These are phyloP conservation scores for Fusarium lateritium DNA, from an alignment of 2,329 filamentous ascomycete species.

Conservation along the genomic window DNA sequence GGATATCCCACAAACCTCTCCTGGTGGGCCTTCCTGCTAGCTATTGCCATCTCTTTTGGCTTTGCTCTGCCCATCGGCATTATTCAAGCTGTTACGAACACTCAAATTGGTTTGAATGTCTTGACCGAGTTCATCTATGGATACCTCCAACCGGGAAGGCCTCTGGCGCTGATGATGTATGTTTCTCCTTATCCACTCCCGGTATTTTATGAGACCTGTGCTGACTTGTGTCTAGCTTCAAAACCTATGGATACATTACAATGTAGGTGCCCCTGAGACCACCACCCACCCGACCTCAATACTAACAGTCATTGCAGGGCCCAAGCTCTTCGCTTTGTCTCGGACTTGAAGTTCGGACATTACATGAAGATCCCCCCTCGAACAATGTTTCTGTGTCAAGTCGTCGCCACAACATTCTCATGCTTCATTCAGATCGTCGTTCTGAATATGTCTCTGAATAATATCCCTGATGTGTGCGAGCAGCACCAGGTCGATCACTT, in stretches of 20 bases:
- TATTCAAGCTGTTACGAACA: constrained; percentile 78
- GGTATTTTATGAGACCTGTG: background rate
- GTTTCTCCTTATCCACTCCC: constrained; percentile 26
- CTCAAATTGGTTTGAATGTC: constrained; percentile 81
- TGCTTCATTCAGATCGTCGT: constrained; percentile 77
- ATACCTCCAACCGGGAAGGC: constrained; percentile 81
- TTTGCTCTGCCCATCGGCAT: constrained; percentile 79
- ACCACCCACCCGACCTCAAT: background rate
- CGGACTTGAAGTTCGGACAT: constrained; percentile 79
- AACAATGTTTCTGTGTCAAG: constrained; percentile 76
- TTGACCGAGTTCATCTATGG: constrained; percentile 82
- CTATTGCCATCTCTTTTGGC: constrained; percentile 73
- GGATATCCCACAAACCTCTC: constrained; percentile 76
- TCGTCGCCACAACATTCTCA: constrained; percentile 75
- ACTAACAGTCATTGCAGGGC: constrained; percentile 54
- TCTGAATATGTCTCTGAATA: constrained; percentile 72
- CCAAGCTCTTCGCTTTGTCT: constrained; percentile 74
- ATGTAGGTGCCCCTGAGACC: constrained; percentile 57
- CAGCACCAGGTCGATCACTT: constrained; percentile 70
- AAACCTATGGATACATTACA: constrained; percentile 74
- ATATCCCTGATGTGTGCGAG: constrained; percentile 76
- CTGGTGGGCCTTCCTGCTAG: constrained; percentile 81
- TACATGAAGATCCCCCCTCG: constrained; percentile 81
- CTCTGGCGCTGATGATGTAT: constrained; percentile 81
- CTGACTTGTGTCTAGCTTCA: constrained; percentile 62